Evolutionary conservation across 345 rosid genomes (phyloP).

Genomic region (Citrus australasica): DNA sequence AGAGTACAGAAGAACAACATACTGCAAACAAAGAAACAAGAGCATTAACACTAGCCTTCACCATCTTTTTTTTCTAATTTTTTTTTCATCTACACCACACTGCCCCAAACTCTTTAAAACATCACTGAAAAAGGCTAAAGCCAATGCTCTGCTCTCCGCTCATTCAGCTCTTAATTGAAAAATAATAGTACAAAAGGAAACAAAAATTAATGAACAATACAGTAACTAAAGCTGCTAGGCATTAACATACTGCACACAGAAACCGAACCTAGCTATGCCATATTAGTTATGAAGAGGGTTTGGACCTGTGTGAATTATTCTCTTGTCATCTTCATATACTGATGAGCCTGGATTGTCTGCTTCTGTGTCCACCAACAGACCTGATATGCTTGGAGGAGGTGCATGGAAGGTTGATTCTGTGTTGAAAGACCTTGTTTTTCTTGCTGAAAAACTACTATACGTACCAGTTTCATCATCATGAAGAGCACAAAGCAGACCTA

Average conservation of each 20-base stretch:
- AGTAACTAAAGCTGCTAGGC: constrained; percentile 11
- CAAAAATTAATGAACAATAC: background rate
- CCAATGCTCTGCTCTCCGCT: constrained; percentile 39
- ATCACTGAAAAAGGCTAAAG: constrained; percentile 42
- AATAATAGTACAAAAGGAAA: background rate
- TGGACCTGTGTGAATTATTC: constrained; percentile 86
- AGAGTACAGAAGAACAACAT: constrained; percentile 19
- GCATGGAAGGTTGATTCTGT: constrained; percentile 23
- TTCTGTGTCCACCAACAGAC: constrained; percentile 24
- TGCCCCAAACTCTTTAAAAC: constrained; percentile 22
- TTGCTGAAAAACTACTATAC: constrained; percentile 24
- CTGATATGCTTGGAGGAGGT: constrained; percentile 26
- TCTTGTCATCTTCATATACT: constrained; percentile 68
- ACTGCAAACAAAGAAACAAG: constrained; percentile 40
- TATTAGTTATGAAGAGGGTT: constrained; percentile 86
- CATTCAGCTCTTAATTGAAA: constrained; percentile 25
- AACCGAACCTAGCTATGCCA: background rate
- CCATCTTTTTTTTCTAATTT: background rate
- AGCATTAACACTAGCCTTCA: constrained; percentile 58
- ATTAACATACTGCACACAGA: constrained; percentile 6
- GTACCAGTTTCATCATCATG: constrained; percentile 28
- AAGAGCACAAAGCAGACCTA: constrained; percentile 33
- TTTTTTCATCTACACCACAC: constrained; percentile 1
- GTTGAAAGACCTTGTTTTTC: constrained; percentile 38
- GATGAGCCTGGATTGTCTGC: constrained; percentile 29